A percentile compares a stretch with the other conserved stretches of the same genome.
Evolutionary conservation across 305 asterid genomes (phyloP).

Genomic region (Rubia balearica): DNA sequence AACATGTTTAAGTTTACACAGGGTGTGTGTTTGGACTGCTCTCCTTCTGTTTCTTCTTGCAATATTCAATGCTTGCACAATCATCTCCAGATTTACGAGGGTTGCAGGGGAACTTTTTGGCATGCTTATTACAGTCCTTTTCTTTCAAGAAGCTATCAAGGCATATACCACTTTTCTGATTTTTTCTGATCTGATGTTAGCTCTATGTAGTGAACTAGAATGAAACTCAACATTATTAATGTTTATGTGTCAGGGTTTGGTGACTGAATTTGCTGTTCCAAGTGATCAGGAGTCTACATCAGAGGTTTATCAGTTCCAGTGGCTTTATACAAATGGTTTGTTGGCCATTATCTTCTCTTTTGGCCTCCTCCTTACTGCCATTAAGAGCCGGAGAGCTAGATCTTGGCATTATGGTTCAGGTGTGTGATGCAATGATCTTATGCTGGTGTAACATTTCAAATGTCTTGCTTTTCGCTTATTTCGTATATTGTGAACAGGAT

Average conservation of each 20-base stretch:
- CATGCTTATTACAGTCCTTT: conserved; percentile 82
- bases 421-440: conserved; percentile 18
- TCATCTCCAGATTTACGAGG: conserved; percentile 78
- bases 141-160: conserved; percentile 86
- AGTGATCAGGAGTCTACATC: conserved; percentile 41
- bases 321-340: conserved; percentile 84
- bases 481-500: conserved; percentile 31
- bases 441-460: not conserved
- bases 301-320: conserved; percentile 58
- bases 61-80: conserved; percentile 59
- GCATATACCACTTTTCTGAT: conserved; percentile 21
- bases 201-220: not conserved
- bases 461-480: conserved; percentile 8
- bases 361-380: conserved; percentile 59
- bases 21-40: conserved; percentile 95
- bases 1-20: conserved; percentile 19
- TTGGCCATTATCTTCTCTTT: conserved; percentile 63
- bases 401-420: conserved; percentile 87
- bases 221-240: conserved; percentile 13
- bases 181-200: not conserved
- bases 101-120: conserved; percentile 90
- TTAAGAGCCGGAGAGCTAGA: conserved; percentile 72
- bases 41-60: conserved; percentile 66
- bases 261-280: conserved; percentile 62
- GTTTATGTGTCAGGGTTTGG: conserved; percentile 52